These are phyloP conservation scores for Talaromyces verruculosus DNA, from an alignment of 2,329 filamentous ascomycete genomes.

Conservation along the genomic window DNA sequence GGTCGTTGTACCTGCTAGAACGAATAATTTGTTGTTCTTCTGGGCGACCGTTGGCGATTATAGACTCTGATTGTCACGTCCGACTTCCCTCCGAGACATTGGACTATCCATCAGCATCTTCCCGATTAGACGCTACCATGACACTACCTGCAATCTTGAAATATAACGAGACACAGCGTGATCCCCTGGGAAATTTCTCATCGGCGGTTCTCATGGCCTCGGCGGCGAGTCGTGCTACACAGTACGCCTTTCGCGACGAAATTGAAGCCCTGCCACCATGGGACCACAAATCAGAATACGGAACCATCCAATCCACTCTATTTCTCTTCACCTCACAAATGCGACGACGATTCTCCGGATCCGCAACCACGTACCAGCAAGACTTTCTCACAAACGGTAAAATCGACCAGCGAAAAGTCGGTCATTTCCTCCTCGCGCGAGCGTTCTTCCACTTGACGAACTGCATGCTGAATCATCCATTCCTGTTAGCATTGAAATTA, in stretches of 20 bases:
- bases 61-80: conserved; percentile 22
- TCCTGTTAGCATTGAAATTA: conserved; percentile 26
- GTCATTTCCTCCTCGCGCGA: conserved; percentile 28
- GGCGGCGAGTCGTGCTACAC: background rate
- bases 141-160: background rate
- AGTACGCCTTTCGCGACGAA: background rate
- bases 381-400: conserved; percentile 22
- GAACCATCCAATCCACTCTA: background rate
- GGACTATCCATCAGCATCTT: conserved; percentile 11
- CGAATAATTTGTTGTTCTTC: conserved; percentile 25
- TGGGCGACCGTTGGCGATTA: conserved; percentile 22
- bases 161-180: background rate
- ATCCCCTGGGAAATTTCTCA: background rate
- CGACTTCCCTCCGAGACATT: conserved; percentile 25
- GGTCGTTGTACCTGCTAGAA: conserved; percentile 28
- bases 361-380: background rate
- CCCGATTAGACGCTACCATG: background rate
- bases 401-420: conserved; percentile 5
- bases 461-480: conserved; percentile 29
- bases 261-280: background rate
- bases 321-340: background rate
- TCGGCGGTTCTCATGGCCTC: background rate
- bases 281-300: background rate
- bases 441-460: conserved; percentile 28
- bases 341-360: conserved; percentile 1